These are phyloP conservation scores for Penicillium cosmopolitanum DNA, from an alignment of 495 filamentous ascomycete genomes.

Conservation along the genomic window DNA sequence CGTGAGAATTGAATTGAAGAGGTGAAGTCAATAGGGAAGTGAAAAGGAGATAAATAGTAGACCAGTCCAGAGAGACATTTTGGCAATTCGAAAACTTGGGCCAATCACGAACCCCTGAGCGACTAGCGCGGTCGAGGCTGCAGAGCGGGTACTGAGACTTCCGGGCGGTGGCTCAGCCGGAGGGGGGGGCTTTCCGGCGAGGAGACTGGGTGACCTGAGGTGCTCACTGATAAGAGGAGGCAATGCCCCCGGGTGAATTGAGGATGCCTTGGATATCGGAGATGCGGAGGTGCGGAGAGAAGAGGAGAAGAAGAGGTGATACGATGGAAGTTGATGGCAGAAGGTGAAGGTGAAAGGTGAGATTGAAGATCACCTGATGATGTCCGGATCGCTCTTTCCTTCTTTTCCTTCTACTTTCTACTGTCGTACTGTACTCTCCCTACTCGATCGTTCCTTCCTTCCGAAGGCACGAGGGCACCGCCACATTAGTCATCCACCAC, in stretches of 20 bases:
- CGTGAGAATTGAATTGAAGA: slow-evolving; percentile 10
- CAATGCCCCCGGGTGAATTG: too few relatives aligned
- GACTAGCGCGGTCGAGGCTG: slow-evolving; percentile 11
- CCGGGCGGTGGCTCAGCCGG: slow-evolving; percentile 30
- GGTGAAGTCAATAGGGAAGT: not conserved
- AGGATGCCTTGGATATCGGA: too few relatives aligned
- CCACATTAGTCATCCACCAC: too few relatives aligned
- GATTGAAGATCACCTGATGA: too few relatives aligned
- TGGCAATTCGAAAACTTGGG: slow-evolving; percentile 17
- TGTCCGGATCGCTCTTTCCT: too few relatives aligned
- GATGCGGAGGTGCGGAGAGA: not conserved
- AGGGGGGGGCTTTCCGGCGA: slow-evolving; percentile 15
- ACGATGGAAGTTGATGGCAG: too few relatives aligned
- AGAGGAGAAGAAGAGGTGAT: not conserved
- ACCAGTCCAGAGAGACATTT: slow-evolving; percentile 9
- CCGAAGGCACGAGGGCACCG: too few relatives aligned
- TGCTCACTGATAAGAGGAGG: too few relatives aligned
- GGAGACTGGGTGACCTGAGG: slow-evolving; percentile 24
- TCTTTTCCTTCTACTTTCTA: too few relatives aligned
- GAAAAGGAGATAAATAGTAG: slow-evolving; percentile 8
- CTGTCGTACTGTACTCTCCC: too few relatives aligned
- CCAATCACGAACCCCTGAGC: slow-evolving; percentile 29
- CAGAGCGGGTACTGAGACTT: slow-evolving; percentile 13
- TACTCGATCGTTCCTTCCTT: too few relatives aligned
- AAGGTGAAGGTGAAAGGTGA: too few relatives aligned